Base-by-base conservation (phyloP, 2,329 filamentous ascomycete genomes). In the Fusarium algeriense region DNA sequence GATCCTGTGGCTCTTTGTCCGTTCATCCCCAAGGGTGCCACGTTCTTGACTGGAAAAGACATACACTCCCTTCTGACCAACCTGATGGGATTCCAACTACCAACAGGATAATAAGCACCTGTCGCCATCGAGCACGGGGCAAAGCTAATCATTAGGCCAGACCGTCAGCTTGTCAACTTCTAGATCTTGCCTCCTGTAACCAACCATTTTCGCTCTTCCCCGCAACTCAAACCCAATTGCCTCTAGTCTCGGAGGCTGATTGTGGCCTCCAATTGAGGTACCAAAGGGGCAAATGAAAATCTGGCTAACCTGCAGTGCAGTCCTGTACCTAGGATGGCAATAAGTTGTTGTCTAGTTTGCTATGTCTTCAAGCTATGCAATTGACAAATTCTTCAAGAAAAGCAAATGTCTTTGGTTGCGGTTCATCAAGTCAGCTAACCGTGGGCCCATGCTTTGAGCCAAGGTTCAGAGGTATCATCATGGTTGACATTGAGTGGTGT, bases 171-270 rank as follows among this genome's bases (percentile, higher is more conserved):
- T 60, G 53, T 37, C 63, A 61, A 56, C 48, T 57, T 67, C 56
- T 59, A 52, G 48, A 60, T 55, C 56, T 54, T 45, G 52, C 48
- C 58, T 13, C 59, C 41, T 40, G 19, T 46, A 65, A 41, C 49
- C 56, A 53, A 45, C 37, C 49, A 30, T 37, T 32, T 50, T 62
- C 49, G 64, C 43, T 49, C 41, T 44, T 64, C 54, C 50, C 60
- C 58, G 44, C 50, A 64, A 70, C 34, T 40, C 26, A 73, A 74
- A 75, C 59, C 60, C 50, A 66, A 55, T 63, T 59, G 72, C 74
- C 74, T 38, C 30, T 53, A 69, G 69, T 72, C 45, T 61, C 26
- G 35, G 45, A 56, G 66, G 60, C 61, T 72, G 56, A 32, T 46
- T 48, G 49, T 43, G 50, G 44, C 37, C n/a, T 35, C 56, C 13